Base-by-base conservation (phyloP, 108 stramenopile genomes). In the Discostella pseudostelligera region DNA sequence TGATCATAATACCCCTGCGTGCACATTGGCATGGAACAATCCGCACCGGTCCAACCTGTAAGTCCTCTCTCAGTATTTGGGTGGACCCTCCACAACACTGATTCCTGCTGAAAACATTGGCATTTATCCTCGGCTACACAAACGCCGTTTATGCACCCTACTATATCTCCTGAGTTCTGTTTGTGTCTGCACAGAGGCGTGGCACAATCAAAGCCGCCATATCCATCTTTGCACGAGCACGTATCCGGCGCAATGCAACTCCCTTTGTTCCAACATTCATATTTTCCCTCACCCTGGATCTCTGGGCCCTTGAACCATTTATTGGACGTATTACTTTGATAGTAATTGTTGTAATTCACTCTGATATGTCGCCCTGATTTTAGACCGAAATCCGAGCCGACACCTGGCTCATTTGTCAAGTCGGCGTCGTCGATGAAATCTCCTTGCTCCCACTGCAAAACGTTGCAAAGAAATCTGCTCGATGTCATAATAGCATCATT, bases 21-120 rank as follows among this genome's bases (percentile, higher is more conserved):
- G 50, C 94, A 95, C 32, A 95, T 86, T 12, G 91, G 89, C 54
- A 90, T 89, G 24, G 81, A 79, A 54, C 94, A 95, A 62, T 90
- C 91, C 10, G 78, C 70, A 5, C 89, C 94, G 4, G 79, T 79
- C 77, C 84, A 95, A 4, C 92, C 94, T 11, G 94, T 95, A 8
- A 71, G 48, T 8, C 83, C 88, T 49, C 82, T 55, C 22, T 72
- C 56, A 11, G 86, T 83, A 1, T 82, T 69, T 32, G 49, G 44
- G 70, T 92, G 82, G 32, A 75, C 80, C 65, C 63, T 48, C 59
- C 67, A 83, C 28, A 93, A 67, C 39, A 86, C 53, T 12, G 79
- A 81, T 53, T 56, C 57, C 14, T 65, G 49, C 28, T 76, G 69
- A 56, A 78, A 58, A 55, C 94, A 95, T 22, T 62, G 58, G 47